Conservation (phyloP, 352 stramenopile genomes). For the Globisporangium ultimum region DNA sequence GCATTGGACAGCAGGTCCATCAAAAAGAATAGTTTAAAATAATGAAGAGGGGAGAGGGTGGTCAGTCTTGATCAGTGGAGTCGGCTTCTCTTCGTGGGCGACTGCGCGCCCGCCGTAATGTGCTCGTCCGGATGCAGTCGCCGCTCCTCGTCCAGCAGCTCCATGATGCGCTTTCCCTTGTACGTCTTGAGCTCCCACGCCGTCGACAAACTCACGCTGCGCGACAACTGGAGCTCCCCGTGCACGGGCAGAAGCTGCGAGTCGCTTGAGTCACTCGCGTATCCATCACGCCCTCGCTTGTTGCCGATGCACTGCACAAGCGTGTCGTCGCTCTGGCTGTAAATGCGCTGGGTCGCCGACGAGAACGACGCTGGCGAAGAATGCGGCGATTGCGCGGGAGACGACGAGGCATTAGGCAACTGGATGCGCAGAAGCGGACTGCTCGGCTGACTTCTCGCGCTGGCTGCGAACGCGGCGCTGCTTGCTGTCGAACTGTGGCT, state of each 20-base stretch:
- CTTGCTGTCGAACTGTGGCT: background rate
- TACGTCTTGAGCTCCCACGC: constrained; percentile 32
- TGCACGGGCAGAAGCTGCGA: constrained; percentile 8
- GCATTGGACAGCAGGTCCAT: background rate
- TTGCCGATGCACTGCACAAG: constrained; percentile 19
- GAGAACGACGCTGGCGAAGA: background rate
- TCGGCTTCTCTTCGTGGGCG: constrained; percentile 55
- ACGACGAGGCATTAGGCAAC: background rate
- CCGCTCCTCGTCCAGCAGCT: constrained; percentile 76
- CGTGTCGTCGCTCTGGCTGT: constrained; percentile 39
- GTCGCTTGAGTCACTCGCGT: constrained; percentile 25
- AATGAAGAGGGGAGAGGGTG: no score
- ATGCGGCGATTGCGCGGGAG: background rate
- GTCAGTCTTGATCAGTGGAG: constrained; percentile 9
- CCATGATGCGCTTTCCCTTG: constrained; percentile 72
- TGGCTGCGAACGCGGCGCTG: background rate
- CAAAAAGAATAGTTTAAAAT: background rate
- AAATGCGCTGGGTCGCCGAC: constrained; percentile 11
- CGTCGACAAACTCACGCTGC: constrained; percentile 34
- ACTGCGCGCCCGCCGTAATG: constrained; percentile 20
- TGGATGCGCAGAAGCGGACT: background rate
- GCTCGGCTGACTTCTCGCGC: background rate
- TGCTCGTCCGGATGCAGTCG: constrained; percentile 54
- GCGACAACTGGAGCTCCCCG: constrained; percentile 21
- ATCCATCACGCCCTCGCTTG: constrained; percentile 17